phyloP scores from a whole-genome alignment of 1,139 yeast species.

The Pichia sp. region DNA sequence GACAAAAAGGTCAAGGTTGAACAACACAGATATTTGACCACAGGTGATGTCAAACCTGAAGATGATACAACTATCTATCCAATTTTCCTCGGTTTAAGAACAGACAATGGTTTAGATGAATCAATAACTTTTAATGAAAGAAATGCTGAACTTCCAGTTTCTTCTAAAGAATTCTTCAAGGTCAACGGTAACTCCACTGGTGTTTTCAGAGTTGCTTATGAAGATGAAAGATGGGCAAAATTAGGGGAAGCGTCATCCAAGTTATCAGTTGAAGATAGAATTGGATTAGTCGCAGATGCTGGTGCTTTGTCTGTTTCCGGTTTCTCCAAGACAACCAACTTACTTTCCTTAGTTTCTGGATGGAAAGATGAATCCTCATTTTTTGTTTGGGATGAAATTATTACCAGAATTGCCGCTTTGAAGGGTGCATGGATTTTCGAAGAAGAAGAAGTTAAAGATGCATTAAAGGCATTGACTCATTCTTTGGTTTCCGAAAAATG shows the following conservation, averaged over 20 bases:
- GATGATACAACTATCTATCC: conserved; percentile 52
- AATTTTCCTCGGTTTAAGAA: conserved; percentile 63
- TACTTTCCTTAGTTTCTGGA: conserved; percentile 38
- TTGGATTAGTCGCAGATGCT: conserved; percentile 63
- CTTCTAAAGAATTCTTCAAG: conserved; percentile 37
- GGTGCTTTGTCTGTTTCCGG: conserved; percentile 59
- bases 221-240: conserved; percentile 39
- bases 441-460: conserved; percentile 43
- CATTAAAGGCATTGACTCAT: conserved; percentile 50
- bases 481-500: conserved; percentile 55
- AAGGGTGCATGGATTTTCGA: conserved; percentile 68
- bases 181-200: conserved; percentile 60
- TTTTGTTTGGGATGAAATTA: conserved; percentile 63
- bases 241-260: conserved; percentile 41
- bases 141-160: conserved; percentile 11
- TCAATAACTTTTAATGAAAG: conserved; percentile 67
- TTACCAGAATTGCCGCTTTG: conserved; percentile 42
- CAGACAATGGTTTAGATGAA: conserved; percentile 59
- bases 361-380: conserved; percentile 38
- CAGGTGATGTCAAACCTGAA: conserved; percentile 48
- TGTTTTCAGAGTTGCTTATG: conserved; percentile 60
- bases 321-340: conserved; percentile 40
- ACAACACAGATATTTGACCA: conserved; percentile 52
- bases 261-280: conserved; percentile 52
- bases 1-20: conserved; percentile 27